Evolutionary conservation across 345 rosid species (phyloP).

Genomic region (Noccaea bulbosa): DNA sequence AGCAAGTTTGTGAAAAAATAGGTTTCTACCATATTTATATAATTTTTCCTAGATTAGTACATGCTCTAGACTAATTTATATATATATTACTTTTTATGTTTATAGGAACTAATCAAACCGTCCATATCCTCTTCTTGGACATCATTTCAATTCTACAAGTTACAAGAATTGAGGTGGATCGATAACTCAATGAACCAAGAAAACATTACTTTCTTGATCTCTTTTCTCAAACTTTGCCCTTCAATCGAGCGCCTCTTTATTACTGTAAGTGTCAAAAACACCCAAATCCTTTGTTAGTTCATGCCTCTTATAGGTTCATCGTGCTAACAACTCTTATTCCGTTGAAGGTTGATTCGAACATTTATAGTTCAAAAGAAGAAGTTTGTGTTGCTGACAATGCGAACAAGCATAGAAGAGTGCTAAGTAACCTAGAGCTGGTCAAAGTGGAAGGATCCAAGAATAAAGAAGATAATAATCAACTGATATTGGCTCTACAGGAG

Average conservation of each 20-base stretch:
- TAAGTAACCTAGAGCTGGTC: slow-evolving; percentile 45
- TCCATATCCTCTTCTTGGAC: slow-evolving; percentile 48
- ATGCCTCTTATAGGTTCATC: background rate
- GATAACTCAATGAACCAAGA: slow-evolving; percentile 48
- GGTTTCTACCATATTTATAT: background rate
- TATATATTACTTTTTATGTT: slow-evolving; percentile 2
- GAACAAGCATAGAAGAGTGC: slow-evolving; percentile 38
- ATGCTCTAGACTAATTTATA: background rate
- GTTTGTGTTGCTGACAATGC: slow-evolving; percentile 24
- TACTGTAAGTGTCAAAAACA: slow-evolving; percentile 48
- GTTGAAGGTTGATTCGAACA: slow-evolving; percentile 55
- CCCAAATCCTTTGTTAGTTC: slow-evolving; percentile 1
- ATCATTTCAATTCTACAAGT: slow-evolving; percentile 57
- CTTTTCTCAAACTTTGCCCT: slow-evolving; percentile 62
- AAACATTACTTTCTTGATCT: slow-evolving; percentile 45
- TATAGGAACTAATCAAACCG: slow-evolving; percentile 56
- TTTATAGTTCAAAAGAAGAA: slow-evolving; percentile 36
- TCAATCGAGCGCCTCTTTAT: slow-evolving; percentile 56
- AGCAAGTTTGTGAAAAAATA: background rate
- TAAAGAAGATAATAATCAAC: slow-evolving; percentile 37
- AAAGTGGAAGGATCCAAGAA: slow-evolving; percentile 53
- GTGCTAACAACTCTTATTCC: slow-evolving; percentile 14
- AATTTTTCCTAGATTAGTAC: background rate
- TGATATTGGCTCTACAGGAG: slow-evolving; percentile 45
- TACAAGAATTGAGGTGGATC: slow-evolving; percentile 67